These are phyloP conservation scores for Ensete glaucum DNA, from an alignment of 176 grass and related monocot species.

Conservation along the genomic window DNA sequence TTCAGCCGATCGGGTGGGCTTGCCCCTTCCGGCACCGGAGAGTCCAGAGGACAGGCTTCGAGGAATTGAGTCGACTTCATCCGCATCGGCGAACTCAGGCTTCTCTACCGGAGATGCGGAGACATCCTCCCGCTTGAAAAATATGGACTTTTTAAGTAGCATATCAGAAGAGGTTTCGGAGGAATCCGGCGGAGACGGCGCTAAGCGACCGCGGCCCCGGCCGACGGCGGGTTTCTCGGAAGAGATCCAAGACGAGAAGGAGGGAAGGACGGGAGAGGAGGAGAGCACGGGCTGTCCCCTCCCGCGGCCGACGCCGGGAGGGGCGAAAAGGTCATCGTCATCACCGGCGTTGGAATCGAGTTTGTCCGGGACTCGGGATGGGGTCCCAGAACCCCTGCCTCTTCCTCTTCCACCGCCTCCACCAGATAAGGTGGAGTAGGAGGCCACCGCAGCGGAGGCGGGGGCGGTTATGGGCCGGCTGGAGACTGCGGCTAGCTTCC, in stretches of 20 bases:
- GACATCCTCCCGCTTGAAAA: constrained; percentile 21
- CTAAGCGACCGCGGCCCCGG: constrained; percentile 1
- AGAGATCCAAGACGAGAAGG: constrained; percentile 27
- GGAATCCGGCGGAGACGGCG: background rate
- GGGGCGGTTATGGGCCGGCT: background rate
- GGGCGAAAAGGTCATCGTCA: background rate
- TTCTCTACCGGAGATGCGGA: background rate
- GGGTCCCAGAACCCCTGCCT: background rate
- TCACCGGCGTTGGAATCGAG: constrained; percentile 4
- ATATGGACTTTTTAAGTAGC: constrained; percentile 17
- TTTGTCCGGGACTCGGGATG: background rate
- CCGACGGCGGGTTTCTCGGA: background rate
- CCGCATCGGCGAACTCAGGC: background rate
- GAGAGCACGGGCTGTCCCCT: constrained; percentile 4
- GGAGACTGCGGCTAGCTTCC: background rate
- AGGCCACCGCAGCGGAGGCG: background rate
- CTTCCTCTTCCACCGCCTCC: constrained; percentile 1
- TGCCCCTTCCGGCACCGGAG: constrained; percentile 53
- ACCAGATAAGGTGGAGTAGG: constrained; percentile 4
- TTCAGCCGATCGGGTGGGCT: constrained; percentile 20
- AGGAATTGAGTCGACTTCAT: background rate
- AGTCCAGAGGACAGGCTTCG: constrained; percentile 7
- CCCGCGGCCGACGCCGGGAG: constrained; percentile 8
- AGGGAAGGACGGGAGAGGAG: constrained; percentile 19
- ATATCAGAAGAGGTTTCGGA: background rate